phyloP scores from a whole-genome alignment of 2,329 filamentous ascomycete genomes.

The Phialophora verrucosa region DNA sequence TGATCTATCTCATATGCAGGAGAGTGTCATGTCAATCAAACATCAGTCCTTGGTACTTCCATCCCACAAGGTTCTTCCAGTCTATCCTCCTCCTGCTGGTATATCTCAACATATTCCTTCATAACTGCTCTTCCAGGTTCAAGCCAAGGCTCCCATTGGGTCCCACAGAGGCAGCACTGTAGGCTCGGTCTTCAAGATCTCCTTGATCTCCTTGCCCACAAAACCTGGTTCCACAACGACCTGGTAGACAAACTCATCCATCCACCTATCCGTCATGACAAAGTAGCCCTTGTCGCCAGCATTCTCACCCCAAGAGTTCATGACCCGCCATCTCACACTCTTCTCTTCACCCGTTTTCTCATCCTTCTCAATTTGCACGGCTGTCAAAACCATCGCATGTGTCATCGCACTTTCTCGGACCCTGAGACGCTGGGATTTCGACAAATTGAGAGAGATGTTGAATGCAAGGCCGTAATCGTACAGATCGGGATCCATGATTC shows the following conservation, averaged over 20 bases:
- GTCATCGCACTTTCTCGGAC: slow-evolving; percentile 84
- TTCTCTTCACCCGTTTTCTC: slow-evolving; percentile 57
- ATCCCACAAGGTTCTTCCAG: not conserved
- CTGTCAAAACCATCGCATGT: slow-evolving; percentile 90
- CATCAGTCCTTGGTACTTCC: not conserved
- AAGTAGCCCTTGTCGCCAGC: slow-evolving; percentile 82
- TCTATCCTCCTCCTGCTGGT: not conserved
- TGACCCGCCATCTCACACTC: slow-evolving; percentile 79
- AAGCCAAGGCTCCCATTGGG: slow-evolving; percentile 77
- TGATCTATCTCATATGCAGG: not conserved
- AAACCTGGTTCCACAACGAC: slow-evolving; percentile 79
- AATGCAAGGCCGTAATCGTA: slow-evolving; percentile 85
- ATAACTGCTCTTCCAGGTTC: too few relatives aligned
- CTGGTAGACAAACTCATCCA: slow-evolving; percentile 84
- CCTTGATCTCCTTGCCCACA: slow-evolving; percentile 67
- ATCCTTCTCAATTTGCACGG: slow-evolving; percentile 72
- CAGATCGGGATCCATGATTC: slow-evolving; percentile 80
- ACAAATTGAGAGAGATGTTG: slow-evolving; percentile 73
- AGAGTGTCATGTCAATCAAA: not conserved
- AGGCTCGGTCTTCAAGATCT: slow-evolving; percentile 73
- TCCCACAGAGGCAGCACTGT: slow-evolving; percentile 78
- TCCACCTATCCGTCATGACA: slow-evolving; percentile 83
- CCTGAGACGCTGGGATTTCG: slow-evolving; percentile 74
- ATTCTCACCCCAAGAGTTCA: slow-evolving; percentile 80
- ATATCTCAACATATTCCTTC: too few relatives aligned